Conservation (phyloP, 2,329 filamentous ascomycete species). For the Nothopassalora personata region DNA sequence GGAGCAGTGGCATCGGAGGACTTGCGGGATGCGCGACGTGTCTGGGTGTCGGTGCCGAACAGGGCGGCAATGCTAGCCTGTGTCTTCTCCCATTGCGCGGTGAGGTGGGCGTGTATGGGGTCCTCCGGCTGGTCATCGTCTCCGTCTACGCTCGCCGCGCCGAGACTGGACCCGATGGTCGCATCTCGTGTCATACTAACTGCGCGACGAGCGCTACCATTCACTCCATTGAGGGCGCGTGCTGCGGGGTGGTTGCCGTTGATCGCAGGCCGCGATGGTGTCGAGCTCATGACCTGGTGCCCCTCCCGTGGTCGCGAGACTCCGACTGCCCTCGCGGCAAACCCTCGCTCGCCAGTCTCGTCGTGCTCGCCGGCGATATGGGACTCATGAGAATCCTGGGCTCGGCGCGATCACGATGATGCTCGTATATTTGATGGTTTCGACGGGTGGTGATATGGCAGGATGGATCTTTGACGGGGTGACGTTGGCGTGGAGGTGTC, state of each 20-base stretch:
- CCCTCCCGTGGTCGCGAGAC: slow-evolving; percentile 8
- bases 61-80: slow-evolving; percentile 72
- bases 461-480: background rate
- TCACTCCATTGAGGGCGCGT: slow-evolving; percentile 34
- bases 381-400: slow-evolving; percentile 13
- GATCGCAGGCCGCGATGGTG: slow-evolving; percentile 38
- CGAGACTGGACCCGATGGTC: slow-evolving; percentile 33
- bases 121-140: slow-evolving; percentile 44
- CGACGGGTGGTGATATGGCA: slow-evolving; percentile 2
- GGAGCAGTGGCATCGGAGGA: slow-evolving; percentile 11
- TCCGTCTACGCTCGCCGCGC: slow-evolving; percentile 23
- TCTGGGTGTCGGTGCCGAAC: slow-evolving; percentile 50
- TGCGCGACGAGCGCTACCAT: slow-evolving; percentile 37
- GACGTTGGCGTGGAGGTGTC: slow-evolving; percentile 3
- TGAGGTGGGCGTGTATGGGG: slow-evolving; percentile 55
- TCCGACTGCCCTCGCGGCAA: slow-evolving; percentile 12
- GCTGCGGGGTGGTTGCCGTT: slow-evolving; percentile 23
- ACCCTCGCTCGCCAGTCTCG: slow-evolving; percentile 14
- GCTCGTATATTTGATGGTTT: slow-evolving; percentile 5
- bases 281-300: slow-evolving; percentile 27
- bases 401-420: background rate
- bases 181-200: slow-evolving; percentile 43
- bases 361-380: slow-evolving; percentile 7
- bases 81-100: slow-evolving; percentile 68
- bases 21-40: slow-evolving; percentile 26